phyloP scores from a whole-genome alignment of 495 filamentous ascomycete species.

The Neohortaea acidophila region DNA sequence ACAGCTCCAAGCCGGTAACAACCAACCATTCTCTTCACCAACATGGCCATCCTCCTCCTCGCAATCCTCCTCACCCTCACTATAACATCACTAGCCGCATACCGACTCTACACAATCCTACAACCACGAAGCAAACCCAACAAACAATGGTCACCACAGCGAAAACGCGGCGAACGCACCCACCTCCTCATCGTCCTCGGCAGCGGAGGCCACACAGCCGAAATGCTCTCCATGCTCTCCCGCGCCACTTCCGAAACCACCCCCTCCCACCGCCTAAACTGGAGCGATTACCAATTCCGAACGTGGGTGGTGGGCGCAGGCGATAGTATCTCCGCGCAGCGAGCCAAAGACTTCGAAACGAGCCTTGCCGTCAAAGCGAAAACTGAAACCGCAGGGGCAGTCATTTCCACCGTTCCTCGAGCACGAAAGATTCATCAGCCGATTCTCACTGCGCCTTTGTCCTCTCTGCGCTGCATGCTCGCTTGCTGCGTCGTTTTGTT shows the following conservation, averaged over 20 bases:
- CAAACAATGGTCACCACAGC: constrained; percentile 17
- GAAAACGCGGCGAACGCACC: constrained; percentile 26
- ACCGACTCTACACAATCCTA: constrained; percentile 34
- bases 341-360: constrained; percentile 41
- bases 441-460: constrained; percentile 48
- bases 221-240: constrained; percentile 72
- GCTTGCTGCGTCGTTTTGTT: constrained; percentile 32
- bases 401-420: constrained; percentile 48
- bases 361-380: constrained; percentile 2
- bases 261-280: constrained; percentile 22
- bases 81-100: too few relatives aligned
- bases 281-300: constrained; percentile 42
- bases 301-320: constrained; percentile 70
- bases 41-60: constrained; percentile 5
- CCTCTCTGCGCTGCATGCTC: constrained; percentile 42
- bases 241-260: constrained; percentile 30
- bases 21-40: too few relatives aligned
- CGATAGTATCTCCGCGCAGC: constrained; percentile 56
- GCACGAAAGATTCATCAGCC: constrained; percentile 67
- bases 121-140: too few relatives aligned
- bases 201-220: constrained; percentile 83
- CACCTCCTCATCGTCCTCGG: constrained; percentile 77
- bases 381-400: not conserved
- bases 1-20: too few relatives aligned
- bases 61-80: constrained; percentile 21